These are phyloP conservation scores for Corylus avellana DNA, from an alignment of 306 rosid species.

Conservation along the genomic window DNA sequence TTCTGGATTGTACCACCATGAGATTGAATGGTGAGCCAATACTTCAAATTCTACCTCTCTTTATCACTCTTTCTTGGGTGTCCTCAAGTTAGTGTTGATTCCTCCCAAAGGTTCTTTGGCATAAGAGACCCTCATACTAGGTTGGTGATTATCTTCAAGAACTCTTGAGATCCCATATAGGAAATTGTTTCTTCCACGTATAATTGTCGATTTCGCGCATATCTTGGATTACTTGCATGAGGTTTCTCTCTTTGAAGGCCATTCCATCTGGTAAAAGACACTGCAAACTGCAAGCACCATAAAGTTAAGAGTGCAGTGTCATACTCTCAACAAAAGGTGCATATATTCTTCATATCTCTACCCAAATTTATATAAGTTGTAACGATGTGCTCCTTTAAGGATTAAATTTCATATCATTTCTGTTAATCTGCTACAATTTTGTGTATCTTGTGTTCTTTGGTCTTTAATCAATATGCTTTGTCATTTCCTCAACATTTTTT, in stretches of 20 bases:
- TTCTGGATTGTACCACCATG: background rate
- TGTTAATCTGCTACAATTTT: background rate
- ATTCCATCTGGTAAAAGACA: conserved; percentile 23
- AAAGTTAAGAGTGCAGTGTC: conserved; percentile 1
- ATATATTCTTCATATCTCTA: background rate
- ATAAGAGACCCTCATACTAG: background rate
- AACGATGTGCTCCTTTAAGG: background rate
- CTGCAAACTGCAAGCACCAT: conserved; percentile 21
- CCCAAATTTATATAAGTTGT: background rate
- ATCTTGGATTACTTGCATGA: background rate
- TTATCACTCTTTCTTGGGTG: background rate
- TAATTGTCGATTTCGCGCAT: background rate
- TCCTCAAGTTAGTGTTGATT: background rate
- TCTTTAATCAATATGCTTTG: background rate
- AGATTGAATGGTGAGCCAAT: background rate
- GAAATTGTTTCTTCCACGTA: background rate
- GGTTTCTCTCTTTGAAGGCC: conserved; percentile 24
- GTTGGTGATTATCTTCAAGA: background rate
- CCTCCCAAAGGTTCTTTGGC: background rate
- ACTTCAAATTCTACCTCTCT: background rate
- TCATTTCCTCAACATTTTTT: background rate
- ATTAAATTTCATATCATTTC: no score
- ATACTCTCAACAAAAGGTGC: background rate
- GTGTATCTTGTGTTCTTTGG: no score
- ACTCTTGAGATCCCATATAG: background rate